A percentile compares a stretch with the other conserved stretches of the same genome.
Conservation (phyloP, 805 yeast genomes). For the Metschnikowia amazonensis region DNA sequence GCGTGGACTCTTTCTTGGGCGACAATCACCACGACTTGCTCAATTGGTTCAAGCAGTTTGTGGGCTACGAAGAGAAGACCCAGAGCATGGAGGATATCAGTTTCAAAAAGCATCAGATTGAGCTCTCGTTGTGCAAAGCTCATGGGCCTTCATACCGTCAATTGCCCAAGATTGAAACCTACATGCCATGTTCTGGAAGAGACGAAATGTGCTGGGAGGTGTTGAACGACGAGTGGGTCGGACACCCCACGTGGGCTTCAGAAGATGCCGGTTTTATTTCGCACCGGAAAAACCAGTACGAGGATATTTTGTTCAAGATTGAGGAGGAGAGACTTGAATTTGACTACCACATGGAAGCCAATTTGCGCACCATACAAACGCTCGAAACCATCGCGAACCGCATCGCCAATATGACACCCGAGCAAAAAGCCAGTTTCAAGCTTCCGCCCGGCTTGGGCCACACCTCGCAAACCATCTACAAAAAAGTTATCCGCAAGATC, state of each 20-base stretch:
- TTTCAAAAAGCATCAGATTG: constrained; percentile 87
- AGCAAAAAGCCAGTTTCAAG: constrained; percentile 81
- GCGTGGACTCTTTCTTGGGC: constrained; percentile 84
- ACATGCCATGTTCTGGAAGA: constrained; percentile 96
- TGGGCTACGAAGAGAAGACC: constrained; percentile 84
- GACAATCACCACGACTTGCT: constrained; percentile 67
- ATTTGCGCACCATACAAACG: constrained; percentile 90
- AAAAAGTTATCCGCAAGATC: constrained; percentile 85
- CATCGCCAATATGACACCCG: constrained; percentile 87
- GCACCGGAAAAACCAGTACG: constrained; percentile 97
- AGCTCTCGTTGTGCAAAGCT: constrained; percentile 84
- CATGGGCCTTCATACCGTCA: constrained; percentile 94
- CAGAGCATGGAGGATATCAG: constrained; percentile 81
- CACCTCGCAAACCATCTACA: constrained; percentile 85
- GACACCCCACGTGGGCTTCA: constrained; percentile 99
- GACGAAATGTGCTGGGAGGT: constrained; percentile 99
- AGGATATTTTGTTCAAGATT: constrained; percentile 88
- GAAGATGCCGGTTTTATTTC: constrained; percentile 98
- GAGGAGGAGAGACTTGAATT: constrained; percentile 98
- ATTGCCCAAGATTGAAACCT: constrained; percentile 89
- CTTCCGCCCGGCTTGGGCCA: constrained; percentile 93
- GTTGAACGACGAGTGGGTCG: constrained; percentile 97
- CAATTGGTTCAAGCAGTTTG: constrained; percentile 89
- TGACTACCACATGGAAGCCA: constrained; percentile 93
- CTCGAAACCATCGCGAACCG: constrained; percentile 92